Percentiles rank a stretch among this genome's conserved stretches.
Evolutionary conservation across 129 eudicot genomes (phyloP).

Genomic region (Helianthus annuus): HanXRQr2.0-SUNRISE NC_035446.2:110344395-110344894

Average conservation of each 20-base stretch:
- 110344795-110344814: background rate
- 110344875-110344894: conserved; percentile 20
- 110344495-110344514: too few species aligned
- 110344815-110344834: conserved; percentile 16
- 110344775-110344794: background rate
- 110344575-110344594: too few species aligned
- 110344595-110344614: background rate
- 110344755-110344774: background rate
- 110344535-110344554: too few species aligned
- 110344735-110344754: background rate
- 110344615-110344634: background rate
- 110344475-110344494: too few species aligned
- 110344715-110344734: conserved; percentile 40
- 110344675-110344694: conserved; percentile 55
- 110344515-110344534: too few species aligned
- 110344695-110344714: conserved; percentile 64
- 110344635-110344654: conserved; percentile 58
- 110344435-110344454: too few species aligned
- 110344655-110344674: conserved; percentile 60
- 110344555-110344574: too few species aligned
- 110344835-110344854: conserved; percentile 31
- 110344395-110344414: too few species aligned
- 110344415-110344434: too few species aligned
- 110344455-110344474: too few species aligned
- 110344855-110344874: conserved; percentile 8